Evolutionary conservation across 73 alveolate genomes (phyloP), one percentile per base, ranked within the genome.

Genomic region (Loxodes magnus): DNA sequence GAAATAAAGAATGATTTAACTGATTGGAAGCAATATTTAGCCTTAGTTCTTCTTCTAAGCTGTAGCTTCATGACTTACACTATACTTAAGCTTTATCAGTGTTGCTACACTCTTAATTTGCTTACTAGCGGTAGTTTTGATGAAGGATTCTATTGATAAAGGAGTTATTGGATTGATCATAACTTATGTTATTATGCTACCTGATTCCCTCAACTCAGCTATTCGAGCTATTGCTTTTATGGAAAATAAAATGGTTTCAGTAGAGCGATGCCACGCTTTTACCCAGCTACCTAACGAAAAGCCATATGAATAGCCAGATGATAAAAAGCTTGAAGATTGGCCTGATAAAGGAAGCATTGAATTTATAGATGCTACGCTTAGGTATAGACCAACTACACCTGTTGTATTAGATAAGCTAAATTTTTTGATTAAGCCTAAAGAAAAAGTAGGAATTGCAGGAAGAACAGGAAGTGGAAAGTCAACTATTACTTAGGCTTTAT

Each of bases 391-490:
- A 16, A 76, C 74, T 51, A 56, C 85, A 16, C 75, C 68, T 37
- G 56, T 70, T n/a, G 87, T 64, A 0, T 41, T 75, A 51, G 76
- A 67, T 39, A 56, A 67, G 35, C 25, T 80, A 5, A 54, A 62
- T 5, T 30, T 56, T 2, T 19, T 25, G 7, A 80, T 80, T 16
- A 57, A 77, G 20, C 44, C 69, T 0, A 72, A 77, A 22, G 90
- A 81, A 49, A 69, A 81, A 42, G 60, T 81, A 19, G 94, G 94
- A 1, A 17, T 78, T 46, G 90, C 77, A 5, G 94, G 94, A 0
- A 60, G 94, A 36, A 81, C 94, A 0, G 94, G 94, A 50, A 61
- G 88, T 28, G 94, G 94, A n/a, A 82, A 82, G 50, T 61, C 84
- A 16, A 35, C 94, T 2, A 17, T 82, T 16, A 14, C 65, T 3